Evolutionary conservation across 352 stramenopile species (phyloP).

Genomic region (Pythium phragmiticola): DNA sequence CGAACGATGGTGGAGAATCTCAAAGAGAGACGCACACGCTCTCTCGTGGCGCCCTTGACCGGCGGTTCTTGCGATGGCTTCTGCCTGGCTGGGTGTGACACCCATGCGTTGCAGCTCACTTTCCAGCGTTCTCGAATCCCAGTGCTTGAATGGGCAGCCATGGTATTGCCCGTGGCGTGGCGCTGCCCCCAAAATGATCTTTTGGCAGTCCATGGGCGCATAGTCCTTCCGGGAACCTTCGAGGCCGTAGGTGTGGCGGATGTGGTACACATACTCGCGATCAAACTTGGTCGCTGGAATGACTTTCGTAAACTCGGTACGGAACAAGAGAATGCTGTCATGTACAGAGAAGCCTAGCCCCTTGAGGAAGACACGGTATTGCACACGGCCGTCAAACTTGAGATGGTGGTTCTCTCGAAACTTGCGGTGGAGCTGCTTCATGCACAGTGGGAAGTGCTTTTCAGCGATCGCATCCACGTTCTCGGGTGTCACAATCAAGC

Average conservation of each 20-base stretch:
- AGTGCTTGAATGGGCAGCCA: constrained; percentile 82
- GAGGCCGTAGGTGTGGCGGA: constrained; percentile 85
- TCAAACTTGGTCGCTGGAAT: constrained; percentile 72
- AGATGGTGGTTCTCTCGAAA: constrained; percentile 77
- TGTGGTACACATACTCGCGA: constrained; percentile 84
- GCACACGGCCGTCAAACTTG: constrained; percentile 83
- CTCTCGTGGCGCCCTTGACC: constrained; percentile 34
- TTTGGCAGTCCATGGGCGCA: constrained; percentile 47
- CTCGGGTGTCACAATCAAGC: constrained; percentile 44
- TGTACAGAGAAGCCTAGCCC: constrained; percentile 75
- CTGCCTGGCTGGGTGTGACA: constrained; percentile 21
- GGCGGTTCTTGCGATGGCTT: constrained; percentile 36
- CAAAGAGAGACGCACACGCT: constrained; percentile 54
- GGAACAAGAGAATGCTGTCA: constrained; percentile 77
- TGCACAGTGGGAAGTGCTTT: constrained; percentile 78
- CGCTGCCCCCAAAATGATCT: constrained; percentile 47
- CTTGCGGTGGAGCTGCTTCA: constrained; percentile 72
- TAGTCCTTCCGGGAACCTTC: constrained; percentile 80
- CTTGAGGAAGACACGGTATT: constrained; percentile 87
- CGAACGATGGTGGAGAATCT: constrained; percentile 35
- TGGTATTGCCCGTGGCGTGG: constrained; percentile 73
- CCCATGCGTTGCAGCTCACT: constrained; percentile 40
- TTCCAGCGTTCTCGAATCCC: constrained; percentile 44
- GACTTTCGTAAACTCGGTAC: constrained; percentile 60
- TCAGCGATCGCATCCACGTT: constrained; percentile 72